Percentiles rank a stretch among this genome's conserved stretches.
Evolutionary conservation across 164 flowering plant genomes (phyloP).

Genomic region (Vitis cinerea): DNA sequence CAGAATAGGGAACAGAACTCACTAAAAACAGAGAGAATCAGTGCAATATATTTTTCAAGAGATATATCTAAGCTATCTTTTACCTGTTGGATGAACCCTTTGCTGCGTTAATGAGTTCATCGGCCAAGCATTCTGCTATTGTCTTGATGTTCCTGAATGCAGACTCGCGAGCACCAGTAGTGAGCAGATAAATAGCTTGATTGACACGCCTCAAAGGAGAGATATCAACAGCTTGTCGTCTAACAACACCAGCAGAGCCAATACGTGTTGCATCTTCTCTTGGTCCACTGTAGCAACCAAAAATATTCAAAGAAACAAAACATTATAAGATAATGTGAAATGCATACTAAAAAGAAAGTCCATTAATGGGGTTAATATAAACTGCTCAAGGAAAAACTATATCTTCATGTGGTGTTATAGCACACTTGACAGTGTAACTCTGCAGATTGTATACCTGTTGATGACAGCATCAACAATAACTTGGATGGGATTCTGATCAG

Average conservation of each 20-base stretch:
- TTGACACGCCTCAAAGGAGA: conserved; percentile 52
- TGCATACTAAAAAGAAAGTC: too few relatives aligned
- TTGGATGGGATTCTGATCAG: conserved; percentile 52
- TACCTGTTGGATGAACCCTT: conserved; percentile 58
- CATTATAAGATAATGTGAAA: too few relatives aligned
- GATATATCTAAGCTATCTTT: too few relatives aligned
- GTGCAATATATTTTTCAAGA: not conserved
- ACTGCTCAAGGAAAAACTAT: too few relatives aligned
- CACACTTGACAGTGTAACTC: too few relatives aligned
- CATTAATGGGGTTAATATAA: too few relatives aligned
- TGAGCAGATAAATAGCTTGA: conserved; percentile 49
- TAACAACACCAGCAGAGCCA: conserved; percentile 54
- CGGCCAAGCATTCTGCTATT: conserved; percentile 42
- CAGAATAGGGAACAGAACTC: not conserved
- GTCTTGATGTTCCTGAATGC: conserved; percentile 50
- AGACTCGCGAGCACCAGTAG: conserved; percentile 52
- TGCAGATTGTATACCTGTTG: conserved; percentile 33
- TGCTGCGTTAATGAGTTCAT: conserved; percentile 43
- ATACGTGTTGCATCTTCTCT: conserved; percentile 56
- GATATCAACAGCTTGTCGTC: conserved; percentile 50
- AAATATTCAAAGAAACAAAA: not conserved
- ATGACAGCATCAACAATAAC: conserved; percentile 50
- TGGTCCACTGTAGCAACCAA: conserved; percentile 35
- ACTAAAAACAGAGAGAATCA: too few relatives aligned
- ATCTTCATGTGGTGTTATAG: too few relatives aligned